Conservation (phyloP, 2,329 filamentous ascomycete species). For the Aspergillus amoenus region DNA sequence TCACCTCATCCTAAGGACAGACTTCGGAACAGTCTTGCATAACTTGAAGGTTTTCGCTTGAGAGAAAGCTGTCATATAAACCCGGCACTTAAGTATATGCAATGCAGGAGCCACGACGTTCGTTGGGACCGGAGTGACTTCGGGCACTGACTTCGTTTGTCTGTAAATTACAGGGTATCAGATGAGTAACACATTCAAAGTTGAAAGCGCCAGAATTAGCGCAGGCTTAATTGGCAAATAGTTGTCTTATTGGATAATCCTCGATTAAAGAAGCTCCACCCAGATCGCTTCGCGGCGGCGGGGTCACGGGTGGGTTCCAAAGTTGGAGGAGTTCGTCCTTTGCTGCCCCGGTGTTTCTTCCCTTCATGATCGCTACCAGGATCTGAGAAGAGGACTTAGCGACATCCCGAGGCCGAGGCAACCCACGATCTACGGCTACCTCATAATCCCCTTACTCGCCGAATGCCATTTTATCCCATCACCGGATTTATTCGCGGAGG, state of each 20-base stretch:
- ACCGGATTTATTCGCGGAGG: not conserved
- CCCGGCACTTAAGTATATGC: not conserved
- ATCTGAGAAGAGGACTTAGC: not conserved
- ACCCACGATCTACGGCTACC: conserved; percentile 8
- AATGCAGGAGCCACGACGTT: not conserved
- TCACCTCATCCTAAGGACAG: not conserved
- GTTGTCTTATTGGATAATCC: not conserved
- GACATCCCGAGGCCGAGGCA: not conserved
- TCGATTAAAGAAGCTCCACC: not conserved
- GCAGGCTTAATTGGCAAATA: conserved; percentile 7
- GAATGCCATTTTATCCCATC: conserved; percentile 6
- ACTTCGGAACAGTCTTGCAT: not conserved
- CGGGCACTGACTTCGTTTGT: not conserved
- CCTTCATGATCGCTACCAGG: conserved; percentile 13
- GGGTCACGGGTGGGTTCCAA: conserved; percentile 2
- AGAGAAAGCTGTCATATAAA: not conserved
- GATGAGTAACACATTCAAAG: not conserved
- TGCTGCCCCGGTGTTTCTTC: not conserved
- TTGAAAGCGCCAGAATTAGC: conserved; percentile 5
- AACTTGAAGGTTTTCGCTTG: not conserved
- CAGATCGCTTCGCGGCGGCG: conserved; percentile 12
- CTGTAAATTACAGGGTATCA: not conserved
- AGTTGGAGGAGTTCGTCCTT: not conserved
- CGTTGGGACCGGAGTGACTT: no score
- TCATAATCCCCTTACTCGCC: conserved; percentile 7